phyloP scores from a whole-genome alignment of 1,139 yeast genomes.

The Taiozyma sp. region DNA sequence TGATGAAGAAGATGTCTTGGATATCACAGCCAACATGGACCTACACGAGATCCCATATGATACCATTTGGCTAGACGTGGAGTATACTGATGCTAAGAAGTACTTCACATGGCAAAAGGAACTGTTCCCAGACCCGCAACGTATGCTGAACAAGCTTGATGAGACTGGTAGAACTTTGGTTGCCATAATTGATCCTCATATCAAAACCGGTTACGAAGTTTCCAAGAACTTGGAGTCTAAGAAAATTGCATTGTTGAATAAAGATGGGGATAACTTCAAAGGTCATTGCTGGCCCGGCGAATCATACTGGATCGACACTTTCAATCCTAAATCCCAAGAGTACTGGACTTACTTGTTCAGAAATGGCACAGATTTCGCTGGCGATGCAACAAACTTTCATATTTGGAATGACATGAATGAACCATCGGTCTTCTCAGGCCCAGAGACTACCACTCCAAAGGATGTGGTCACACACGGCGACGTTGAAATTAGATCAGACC shows the following conservation, averaged over 20 bases:
- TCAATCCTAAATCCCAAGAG: slow-evolving; percentile 55
- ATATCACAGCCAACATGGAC: slow-evolving; percentile 68
- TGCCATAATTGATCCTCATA: slow-evolving; percentile 87
- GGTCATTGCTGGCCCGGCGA: slow-evolving; percentile 99
- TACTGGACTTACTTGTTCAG: slow-evolving; percentile 55
- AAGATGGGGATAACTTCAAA: slow-evolving; percentile 48
- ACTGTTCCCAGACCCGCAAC: slow-evolving; percentile 68
- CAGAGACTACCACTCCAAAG: slow-evolving; percentile 86
- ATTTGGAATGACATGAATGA: slow-evolving; percentile 99
- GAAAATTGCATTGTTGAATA: slow-evolving; percentile 37
- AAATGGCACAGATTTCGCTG: slow-evolving; percentile 43
- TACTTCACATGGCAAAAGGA: slow-evolving; percentile 88
- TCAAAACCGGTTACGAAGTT: slow-evolving; percentile 65
- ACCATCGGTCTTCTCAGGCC: slow-evolving; percentile 92
- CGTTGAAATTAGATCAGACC: slow-evolving; percentile 89
- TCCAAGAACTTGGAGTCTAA: slow-evolving; percentile 47
- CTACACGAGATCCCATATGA: slow-evolving; percentile 77
- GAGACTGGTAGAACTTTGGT: slow-evolving; percentile 78
- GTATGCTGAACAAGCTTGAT: slow-evolving; percentile 61
- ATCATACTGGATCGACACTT: slow-evolving; percentile 86
- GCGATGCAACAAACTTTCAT: slow-evolving; percentile 55
- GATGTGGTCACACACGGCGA: slow-evolving; percentile 74
- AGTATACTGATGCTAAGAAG: slow-evolving; percentile 79
- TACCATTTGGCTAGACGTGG: slow-evolving; percentile 90
- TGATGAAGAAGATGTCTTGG: slow-evolving; percentile 77